Percentiles rank a stretch among this genome's conserved stretches.
Conservation (phyloP, 768 basidiomycete species). For the Phylloporus rhodoxanthus region DNA sequence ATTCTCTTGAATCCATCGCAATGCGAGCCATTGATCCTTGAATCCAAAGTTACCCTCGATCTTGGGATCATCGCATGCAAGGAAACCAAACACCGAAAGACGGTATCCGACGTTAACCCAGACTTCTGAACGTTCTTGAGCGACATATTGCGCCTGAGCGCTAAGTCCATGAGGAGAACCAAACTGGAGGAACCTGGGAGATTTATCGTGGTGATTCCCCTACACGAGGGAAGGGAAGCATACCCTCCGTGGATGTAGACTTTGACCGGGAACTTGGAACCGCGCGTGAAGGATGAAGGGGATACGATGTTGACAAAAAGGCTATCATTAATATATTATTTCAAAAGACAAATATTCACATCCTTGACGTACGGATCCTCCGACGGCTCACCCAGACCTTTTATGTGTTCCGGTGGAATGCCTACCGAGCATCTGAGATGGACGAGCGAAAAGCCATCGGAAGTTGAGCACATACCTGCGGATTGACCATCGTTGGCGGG, state of each 20-base stretch:
- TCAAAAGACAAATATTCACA: not conserved
- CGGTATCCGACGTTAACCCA: slow-evolving; percentile 51
- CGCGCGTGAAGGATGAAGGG: slow-evolving; percentile 42
- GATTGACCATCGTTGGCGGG: slow-evolving; percentile 63
- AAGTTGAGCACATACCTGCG: slow-evolving; percentile 30
- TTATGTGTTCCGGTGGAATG: slow-evolving; percentile 47
- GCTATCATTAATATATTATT: slow-evolving; percentile 27
- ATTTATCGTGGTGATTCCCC: not conserved
- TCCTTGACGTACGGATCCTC: slow-evolving; percentile 53
- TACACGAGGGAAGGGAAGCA: slow-evolving; percentile 1
- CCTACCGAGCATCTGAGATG: slow-evolving; percentile 27
- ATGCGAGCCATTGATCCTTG: slow-evolving; percentile 76
- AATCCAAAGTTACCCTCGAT: slow-evolving; percentile 76
- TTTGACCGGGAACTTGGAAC: slow-evolving; percentile 53
- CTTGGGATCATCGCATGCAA: slow-evolving; percentile 45
- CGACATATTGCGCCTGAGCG: slow-evolving; percentile 61
- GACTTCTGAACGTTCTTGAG: slow-evolving; percentile 59
- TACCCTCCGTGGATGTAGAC: slow-evolving; percentile 78
- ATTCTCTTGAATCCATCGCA: slow-evolving; percentile 60
- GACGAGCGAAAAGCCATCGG: not conserved
- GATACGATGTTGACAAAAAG: slow-evolving; percentile 61
- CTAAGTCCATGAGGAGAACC: slow-evolving; percentile 63
- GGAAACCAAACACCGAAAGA: slow-evolving; percentile 63
- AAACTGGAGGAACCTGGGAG: slow-evolving; percentile 64
- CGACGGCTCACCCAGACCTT: slow-evolving; percentile 60